A percentile compares a stretch with the other conserved stretches of the same genome.
These are phyloP conservation scores for Ceratocystis diversiconidia DNA, from an alignment of 2,329 filamentous ascomycete species.

Conservation along the genomic window DNA sequence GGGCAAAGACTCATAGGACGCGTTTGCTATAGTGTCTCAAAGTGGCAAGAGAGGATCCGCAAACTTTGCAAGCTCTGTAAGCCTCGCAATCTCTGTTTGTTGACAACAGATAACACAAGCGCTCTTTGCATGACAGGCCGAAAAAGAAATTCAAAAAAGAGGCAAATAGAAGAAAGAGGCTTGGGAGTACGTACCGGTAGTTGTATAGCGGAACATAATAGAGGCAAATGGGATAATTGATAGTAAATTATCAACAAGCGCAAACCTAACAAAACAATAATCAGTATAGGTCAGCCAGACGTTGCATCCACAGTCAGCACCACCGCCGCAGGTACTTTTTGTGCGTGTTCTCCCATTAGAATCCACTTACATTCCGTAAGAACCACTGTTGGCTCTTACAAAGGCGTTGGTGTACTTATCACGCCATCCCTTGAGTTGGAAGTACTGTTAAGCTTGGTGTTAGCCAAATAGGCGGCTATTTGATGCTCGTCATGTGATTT, in stretches of 20 bases:
- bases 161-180: neutral
- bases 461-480: neutral
- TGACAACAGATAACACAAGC: constrained; percentile 16
- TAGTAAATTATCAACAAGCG: constrained; percentile 58
- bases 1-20: neutral
- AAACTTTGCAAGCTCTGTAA: no score
- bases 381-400: constrained; percentile 53
- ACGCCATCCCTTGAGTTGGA: constrained; percentile 79
- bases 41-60: neutral
- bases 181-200: constrained; percentile 42
- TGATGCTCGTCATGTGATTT: neutral
- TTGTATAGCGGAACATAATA: constrained; percentile 79
- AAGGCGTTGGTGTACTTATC: constrained; percentile 49
- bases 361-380: constrained; percentile 61
- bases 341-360: neutral
- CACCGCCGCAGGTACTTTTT: constrained; percentile 4
- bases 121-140: neutral
- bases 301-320: neutral
- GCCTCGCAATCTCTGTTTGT: constrained; percentile 19
- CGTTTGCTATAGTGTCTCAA: neutral
- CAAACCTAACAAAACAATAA: constrained; percentile 42
- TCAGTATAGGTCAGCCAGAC: neutral
- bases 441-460: constrained; percentile 50
- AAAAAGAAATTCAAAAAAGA: neutral
- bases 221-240: constrained; percentile 75